phyloP scores from a whole-genome alignment of 257 asterid genomes.

The Linaria vulgaris region DNA sequence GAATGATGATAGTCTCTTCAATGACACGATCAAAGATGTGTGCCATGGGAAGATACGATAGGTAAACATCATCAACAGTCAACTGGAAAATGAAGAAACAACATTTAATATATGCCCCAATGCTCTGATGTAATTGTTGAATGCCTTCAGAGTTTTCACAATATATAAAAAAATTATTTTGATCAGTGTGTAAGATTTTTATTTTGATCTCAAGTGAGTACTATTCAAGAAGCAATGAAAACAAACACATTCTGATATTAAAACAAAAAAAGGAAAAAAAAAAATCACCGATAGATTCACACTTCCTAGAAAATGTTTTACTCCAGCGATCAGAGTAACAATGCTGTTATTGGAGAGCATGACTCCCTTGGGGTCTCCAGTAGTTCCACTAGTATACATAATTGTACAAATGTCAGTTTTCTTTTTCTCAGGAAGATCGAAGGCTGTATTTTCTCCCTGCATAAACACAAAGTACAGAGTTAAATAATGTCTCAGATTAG shows the following conservation, averaged over 20 bases:
- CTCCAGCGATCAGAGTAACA: slow-evolving; percentile 80
- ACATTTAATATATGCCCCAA: slow-evolving; percentile 16
- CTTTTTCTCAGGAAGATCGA: slow-evolving; percentile 78
- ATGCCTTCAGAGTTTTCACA: slow-evolving; percentile 15
- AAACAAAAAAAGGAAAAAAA: too few species aligned
- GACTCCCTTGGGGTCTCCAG: slow-evolving; percentile 99
- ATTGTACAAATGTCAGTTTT: slow-evolving; percentile 87
- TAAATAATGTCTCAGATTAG: too few species aligned
- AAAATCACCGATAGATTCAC: slow-evolving; percentile 72
- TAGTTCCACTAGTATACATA: slow-evolving; percentile 98
- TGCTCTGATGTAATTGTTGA: slow-evolving; percentile 24
- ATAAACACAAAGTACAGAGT: slow-evolving; percentile 28
- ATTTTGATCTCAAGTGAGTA: slow-evolving; percentile 8
- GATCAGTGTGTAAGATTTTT: too few species aligned
- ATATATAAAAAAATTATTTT: neutral
- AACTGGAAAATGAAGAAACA: slow-evolving; percentile 48
- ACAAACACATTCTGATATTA: slow-evolving; percentile 21
- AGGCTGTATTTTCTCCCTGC: slow-evolving; percentile 74
- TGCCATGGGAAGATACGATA: slow-evolving; percentile 95
- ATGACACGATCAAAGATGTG: slow-evolving; percentile 94
- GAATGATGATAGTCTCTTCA: slow-evolving; percentile 73
- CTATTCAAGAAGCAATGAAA: slow-evolving; percentile 5
- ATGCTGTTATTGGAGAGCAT: slow-evolving; percentile 85
- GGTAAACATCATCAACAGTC: slow-evolving; percentile 64
- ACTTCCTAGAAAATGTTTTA: slow-evolving; percentile 52